Base-by-base conservation (phyloP, 371 early-diverging fungal species). In the Syncephalastrum sp. region DNA sequence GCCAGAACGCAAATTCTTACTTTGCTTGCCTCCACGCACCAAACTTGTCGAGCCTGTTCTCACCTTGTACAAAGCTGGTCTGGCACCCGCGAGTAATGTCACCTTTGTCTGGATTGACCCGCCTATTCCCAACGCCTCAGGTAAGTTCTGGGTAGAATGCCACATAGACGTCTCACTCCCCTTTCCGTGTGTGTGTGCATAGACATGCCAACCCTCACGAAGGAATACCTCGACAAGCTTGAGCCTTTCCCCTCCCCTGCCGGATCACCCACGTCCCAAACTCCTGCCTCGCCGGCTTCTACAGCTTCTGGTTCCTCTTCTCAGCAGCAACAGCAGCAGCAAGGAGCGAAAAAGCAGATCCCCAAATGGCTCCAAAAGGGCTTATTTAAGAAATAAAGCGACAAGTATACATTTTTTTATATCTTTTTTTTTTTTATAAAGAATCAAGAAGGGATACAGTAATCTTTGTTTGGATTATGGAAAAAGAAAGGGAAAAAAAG, bases 321-420 rank as follows among this genome's bases (percentile, higher is more conserved):
- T 12, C 25, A 50, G n/a, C 55, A 53, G 15, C 44, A 53, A 13
- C 38, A 49, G 43, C 17, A 17, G 23, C 49, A 15, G 42, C 54
- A 24, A 54, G 48, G 16, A 47, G 46, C 16, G 53, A 56, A 33
- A 48, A 54, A 21, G 15, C 62, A 49, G 71, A 59, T 79, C 10
- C 79, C 79, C 29, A 75, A 71, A 59, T 79, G 79, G 79, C 55
- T 79, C 15, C 71, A 75, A 41, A 79, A 79, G 41, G 79, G 79
- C 5, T 38, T 79, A 15, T 79, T 75, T 44, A 79, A 74, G 56
- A 79, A 75, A 60, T 70, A 65, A 59, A 33, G 38, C 38, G 8
- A 8, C 38, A 33, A 10, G 7, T 33, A 33, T 27, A 33, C 7
- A 33, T 33, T 5, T 25, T 50, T 10, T 50, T 45, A 6, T 45